Evolutionary conservation across 495 filamentous ascomycete genomes (phyloP).

Genomic region (Penicillium nucicola): DNA sequence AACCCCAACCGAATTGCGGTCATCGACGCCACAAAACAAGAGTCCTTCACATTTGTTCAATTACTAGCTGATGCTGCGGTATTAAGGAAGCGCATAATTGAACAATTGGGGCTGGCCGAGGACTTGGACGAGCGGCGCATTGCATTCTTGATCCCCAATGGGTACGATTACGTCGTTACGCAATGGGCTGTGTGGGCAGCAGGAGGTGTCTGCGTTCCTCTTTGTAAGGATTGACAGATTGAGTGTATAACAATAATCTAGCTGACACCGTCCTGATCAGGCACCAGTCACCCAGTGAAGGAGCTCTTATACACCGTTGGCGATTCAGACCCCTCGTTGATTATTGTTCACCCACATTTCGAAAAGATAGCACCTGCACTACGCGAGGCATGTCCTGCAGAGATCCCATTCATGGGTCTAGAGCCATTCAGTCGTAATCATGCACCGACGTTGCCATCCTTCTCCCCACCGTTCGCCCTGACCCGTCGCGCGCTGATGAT

Average conservation of each 20-base stretch:
- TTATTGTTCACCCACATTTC: slow-evolving; percentile 40
- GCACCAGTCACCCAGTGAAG: slow-evolving; percentile 46
- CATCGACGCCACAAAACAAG: slow-evolving; percentile 67
- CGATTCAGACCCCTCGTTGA: slow-evolving; percentile 42
- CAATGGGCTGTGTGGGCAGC: slow-evolving; percentile 42
- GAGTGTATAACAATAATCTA: not conserved
- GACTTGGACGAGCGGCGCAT: slow-evolving; percentile 72
- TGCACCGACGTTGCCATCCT: slow-evolving; percentile 26
- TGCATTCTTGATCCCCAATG: slow-evolving; percentile 81
- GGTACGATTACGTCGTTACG: slow-evolving; percentile 89
- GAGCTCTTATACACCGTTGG: slow-evolving; percentile 42
- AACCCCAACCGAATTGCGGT: slow-evolving; percentile 67
- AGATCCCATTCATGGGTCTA: slow-evolving; percentile 32
- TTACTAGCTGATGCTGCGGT: slow-evolving; percentile 71
- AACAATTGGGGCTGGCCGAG: slow-evolving; percentile 35
- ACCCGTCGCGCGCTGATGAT: slow-evolving; percentile 42
- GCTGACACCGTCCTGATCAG: slow-evolving; percentile 16
- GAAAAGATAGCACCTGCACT: slow-evolving; percentile 31
- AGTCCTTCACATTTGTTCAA: slow-evolving; percentile 74
- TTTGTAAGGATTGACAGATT: slow-evolving; percentile 24
- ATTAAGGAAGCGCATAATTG: slow-evolving; percentile 60
- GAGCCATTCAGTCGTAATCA: slow-evolving; percentile 27
- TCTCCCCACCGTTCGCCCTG: slow-evolving; percentile 23
- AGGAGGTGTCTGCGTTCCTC: slow-evolving; percentile 41
- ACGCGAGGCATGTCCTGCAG: slow-evolving; percentile 23